phyloP scores from a whole-genome alignment of 306 rosid species.

The Astragalus membranaceus region DNA sequence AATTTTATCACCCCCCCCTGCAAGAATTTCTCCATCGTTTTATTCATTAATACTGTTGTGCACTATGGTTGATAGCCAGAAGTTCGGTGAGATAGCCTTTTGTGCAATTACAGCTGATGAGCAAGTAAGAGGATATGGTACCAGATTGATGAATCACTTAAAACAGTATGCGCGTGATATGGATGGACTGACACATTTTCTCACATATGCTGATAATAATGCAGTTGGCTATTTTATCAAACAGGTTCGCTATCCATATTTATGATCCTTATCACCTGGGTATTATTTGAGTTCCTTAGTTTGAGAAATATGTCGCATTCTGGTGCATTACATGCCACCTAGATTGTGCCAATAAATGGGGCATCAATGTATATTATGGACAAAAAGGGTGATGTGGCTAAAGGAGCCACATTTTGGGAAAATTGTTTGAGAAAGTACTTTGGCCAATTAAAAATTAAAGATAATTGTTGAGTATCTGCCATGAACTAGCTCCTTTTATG shows the following conservation, averaged over 20 bases:
- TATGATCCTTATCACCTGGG: background rate
- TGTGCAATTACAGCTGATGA: conserved; percentile 96
- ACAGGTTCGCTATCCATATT: conserved; percentile 56
- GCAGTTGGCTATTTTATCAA: conserved; percentile 97
- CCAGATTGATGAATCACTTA: conserved; percentile 95
- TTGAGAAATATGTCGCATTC: conserved; percentile 7
- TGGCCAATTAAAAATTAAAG: background rate
- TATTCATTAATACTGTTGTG: conserved; percentile 13
- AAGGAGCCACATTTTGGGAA: background rate
- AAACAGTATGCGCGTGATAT: conserved; percentile 85
- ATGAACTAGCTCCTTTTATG: background rate
- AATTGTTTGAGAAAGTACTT: background rate
- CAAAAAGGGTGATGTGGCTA: background rate
- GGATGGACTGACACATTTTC: conserved; percentile 95
- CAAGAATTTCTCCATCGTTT: background rate
- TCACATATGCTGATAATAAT: conserved; percentile 97
- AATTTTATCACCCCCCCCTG: background rate
- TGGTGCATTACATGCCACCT: background rate
- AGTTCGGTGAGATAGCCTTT: conserved; percentile 90
- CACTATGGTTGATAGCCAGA: conserved; percentile 53
- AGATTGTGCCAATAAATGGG: conserved; percentile 8
- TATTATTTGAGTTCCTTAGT: background rate
- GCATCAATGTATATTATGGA: background rate
- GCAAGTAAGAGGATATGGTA: conserved; percentile 97
- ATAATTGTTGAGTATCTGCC: background rate